These are phyloP conservation scores for Spergularia azorica DNA, from an alignment of 179 eudicot species.

Conservation along the genomic window DNA sequence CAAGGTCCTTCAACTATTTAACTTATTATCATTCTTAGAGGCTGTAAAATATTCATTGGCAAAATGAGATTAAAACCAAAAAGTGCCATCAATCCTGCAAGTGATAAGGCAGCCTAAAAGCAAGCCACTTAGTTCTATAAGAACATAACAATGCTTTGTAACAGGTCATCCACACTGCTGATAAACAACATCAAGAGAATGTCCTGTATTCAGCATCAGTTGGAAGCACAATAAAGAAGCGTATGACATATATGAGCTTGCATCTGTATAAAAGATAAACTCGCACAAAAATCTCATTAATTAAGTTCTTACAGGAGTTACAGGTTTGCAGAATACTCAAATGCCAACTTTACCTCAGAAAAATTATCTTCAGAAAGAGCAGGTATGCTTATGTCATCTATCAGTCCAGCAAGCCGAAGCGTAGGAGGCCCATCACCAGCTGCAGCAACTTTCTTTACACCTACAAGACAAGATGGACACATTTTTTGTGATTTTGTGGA, in stretches of 20 bases:
- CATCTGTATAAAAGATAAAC: background rate
- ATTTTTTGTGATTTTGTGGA: no score
- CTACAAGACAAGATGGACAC: no score
- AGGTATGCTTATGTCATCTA: conserved; percentile 31
- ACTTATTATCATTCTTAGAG: background rate
- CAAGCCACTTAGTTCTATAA: background rate
- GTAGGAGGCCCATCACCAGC: conserved; percentile 26
- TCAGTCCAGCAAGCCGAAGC: conserved; percentile 35
- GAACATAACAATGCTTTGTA: background rate
- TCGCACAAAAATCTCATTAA: background rate
- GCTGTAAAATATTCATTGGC: background rate
- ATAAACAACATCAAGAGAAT: no score
- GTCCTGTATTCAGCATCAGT: no score
- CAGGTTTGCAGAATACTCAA: background rate
- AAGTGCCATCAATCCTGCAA: background rate
- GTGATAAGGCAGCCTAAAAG: background rate
- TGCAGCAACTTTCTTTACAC: conserved; percentile 24
- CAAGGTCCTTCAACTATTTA: background rate
- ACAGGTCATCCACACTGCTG: background rate
- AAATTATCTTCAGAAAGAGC: conserved; percentile 43
- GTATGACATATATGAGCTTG: background rate
- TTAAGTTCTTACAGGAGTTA: background rate
- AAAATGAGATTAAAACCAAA: background rate
- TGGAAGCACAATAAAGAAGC: background rate
- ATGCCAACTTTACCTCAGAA: conserved; percentile 40